Conservation (phyloP, 2,329 filamentous ascomycete species). For the Trichoderma koningiopsis region DNA sequence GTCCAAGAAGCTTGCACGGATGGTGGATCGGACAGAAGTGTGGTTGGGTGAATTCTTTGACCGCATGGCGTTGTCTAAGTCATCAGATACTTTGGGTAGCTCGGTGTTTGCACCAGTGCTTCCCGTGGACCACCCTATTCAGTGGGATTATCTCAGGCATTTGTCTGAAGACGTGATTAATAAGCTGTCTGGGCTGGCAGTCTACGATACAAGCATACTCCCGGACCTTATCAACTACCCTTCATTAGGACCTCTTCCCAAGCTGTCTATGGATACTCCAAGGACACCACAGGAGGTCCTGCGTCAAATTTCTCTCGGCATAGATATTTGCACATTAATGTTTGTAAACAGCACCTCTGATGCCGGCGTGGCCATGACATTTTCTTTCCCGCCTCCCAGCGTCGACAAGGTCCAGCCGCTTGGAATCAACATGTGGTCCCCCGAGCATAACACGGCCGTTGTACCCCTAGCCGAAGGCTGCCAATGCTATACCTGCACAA, state of each 20-base stretch:
- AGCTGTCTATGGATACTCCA: conserved; percentile 72
- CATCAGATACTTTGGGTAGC: conserved; percentile 35
- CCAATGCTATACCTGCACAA: conserved; percentile 78
- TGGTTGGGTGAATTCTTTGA: conserved; percentile 74
- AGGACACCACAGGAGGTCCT: conserved; percentile 75
- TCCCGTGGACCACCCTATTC: conserved; percentile 72
- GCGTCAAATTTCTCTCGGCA: conserved; percentile 71
- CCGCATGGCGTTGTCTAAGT: conserved; percentile 33
- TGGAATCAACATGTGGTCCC: conserved; percentile 77
- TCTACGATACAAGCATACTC: conserved; percentile 75
- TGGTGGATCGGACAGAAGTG: conserved; percentile 80
- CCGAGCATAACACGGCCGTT: conserved; percentile 62
- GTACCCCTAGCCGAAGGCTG: conserved; percentile 66
- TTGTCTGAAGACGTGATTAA: conserved; percentile 65
- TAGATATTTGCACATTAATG: conserved; percentile 77
- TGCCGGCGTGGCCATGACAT: conserved; percentile 80
- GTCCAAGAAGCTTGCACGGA: conserved; percentile 75
- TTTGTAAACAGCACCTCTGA: conserved; percentile 78
- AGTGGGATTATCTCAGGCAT: conserved; percentile 77
- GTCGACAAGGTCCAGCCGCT: conserved; percentile 49
- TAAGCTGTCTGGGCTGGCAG: conserved; percentile 67
- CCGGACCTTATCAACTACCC: conserved; percentile 61
- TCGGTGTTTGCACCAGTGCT: conserved; percentile 68
- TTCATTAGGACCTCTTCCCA: conserved; percentile 64
- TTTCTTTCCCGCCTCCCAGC: conserved; percentile 64